These are phyloP conservation scores for Boletus rubroflammeus DNA, from an alignment of 768 basidiomycete species.

Conservation along the genomic window DNA sequence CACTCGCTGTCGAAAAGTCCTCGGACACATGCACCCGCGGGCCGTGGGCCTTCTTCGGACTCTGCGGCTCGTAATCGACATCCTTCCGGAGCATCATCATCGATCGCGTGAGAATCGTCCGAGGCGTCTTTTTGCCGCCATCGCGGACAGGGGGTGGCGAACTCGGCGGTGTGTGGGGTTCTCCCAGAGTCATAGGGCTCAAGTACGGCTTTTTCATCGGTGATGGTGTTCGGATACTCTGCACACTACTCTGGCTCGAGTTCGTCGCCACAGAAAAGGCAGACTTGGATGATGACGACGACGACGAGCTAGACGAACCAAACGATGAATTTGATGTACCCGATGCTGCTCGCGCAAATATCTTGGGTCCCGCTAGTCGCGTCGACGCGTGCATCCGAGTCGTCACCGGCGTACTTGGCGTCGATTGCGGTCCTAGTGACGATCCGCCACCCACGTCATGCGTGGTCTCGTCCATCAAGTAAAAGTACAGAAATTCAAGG, in stretches of 20 bases:
- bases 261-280: conserved; percentile 40
- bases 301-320: conserved; percentile 24
- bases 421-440: conserved; percentile 26
- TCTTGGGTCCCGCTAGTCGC: conserved; percentile 18
- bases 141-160: conserved; percentile 29
- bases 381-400: conserved; percentile 24
- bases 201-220: conserved; percentile 39
- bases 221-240: conserved; percentile 37
- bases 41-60: conserved; percentile 55
- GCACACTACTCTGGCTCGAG: conserved; percentile 25
- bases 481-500: conserved; percentile 92
- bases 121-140: conserved; percentile 16
- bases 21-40: conserved; percentile 30
- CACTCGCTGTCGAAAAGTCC: conserved; percentile 10
- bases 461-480: conserved; percentile 78
- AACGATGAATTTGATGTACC: conserved; percentile 18
- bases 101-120: conserved; percentile 35
- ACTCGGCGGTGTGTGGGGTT: conserved; percentile 20
- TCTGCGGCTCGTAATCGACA: conserved; percentile 69
- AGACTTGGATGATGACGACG: conserved; percentile 32
- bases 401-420: conserved; percentile 31
- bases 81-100: conserved; percentile 68
- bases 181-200: conserved; percentile 12
- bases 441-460: conserved; percentile 4
- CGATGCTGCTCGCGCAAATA: conserved; percentile 24